Base-by-base conservation (phyloP, 371 early-diverging fungal genomes). In the Mortierella sp. region DNA sequence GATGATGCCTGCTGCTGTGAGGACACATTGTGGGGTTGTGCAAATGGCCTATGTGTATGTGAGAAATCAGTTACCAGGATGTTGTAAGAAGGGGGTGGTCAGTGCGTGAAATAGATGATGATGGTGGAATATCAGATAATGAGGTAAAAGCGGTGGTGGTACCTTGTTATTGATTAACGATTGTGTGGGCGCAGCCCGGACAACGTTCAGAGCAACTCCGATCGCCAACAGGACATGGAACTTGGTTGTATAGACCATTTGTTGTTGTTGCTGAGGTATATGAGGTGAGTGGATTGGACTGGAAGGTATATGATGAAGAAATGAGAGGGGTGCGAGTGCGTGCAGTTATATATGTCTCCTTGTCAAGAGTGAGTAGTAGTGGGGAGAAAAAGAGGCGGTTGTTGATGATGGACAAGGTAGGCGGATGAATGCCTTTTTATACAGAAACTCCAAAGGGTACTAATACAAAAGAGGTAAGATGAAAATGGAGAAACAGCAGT, bases 11-110 rank as follows among this genome's bases (percentile, higher is more conserved):
- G 92, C 90, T 6, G 94, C 92, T 8, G 92, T 90, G 44, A 89
- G 75, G 11, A 94, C 90, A 80, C 94, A 94, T 48, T 91, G 90
- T 32, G 91, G 89, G n/a, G 91, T 88, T 18, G 88, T 70, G 76
- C 94, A 93, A 14, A 89, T 48, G 74, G 87, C 80, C 91, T 91
- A 16, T 68, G 32, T 63, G 24, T 5, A 10, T 7, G 41, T 21
- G 65, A 38, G 38, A 18, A 4, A 6, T 14, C 51, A 51, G 51
- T 4, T 16, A 5, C 1, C 51, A 51, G 51, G 51, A 51, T 51
- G 51, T 29, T n/a, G 41, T 18, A 24, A 38, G 16, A 38, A 35
- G 18, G 38, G 41, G 6, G 41, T 24, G 35, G 11, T 16, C 60
- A 38, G 35, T 38, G 65, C 24, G 65, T 8, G 24, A 41, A 21